Conservation (phyloP, 2,329 filamentous ascomycete species). For the Monilinia aucupariae region DNA sequence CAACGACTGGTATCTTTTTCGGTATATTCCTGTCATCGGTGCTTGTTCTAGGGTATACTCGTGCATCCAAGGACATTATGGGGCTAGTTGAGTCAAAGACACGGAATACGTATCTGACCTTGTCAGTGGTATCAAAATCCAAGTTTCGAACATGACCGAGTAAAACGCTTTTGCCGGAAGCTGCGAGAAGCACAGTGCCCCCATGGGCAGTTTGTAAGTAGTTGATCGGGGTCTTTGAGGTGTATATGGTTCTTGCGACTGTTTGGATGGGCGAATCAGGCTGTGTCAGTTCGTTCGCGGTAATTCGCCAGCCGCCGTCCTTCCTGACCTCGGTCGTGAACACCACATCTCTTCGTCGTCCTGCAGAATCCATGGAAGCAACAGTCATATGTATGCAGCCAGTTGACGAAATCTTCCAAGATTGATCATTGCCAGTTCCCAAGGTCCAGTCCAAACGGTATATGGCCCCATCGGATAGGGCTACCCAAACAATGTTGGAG, state of each 20-base stretch:
- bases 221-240: constrained; percentile 38
- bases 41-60: constrained; percentile 36
- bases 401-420: constrained; percentile 38
- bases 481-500: constrained; percentile 53
- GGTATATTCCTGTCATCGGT: constrained; percentile 30
- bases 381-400: constrained; percentile 36
- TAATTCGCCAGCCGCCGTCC: constrained; percentile 34
- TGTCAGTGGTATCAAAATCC: constrained; percentile 36
- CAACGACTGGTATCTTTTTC: constrained; percentile 44
- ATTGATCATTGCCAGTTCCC: constrained; percentile 40
- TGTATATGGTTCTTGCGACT: constrained; percentile 39
- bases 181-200: constrained; percentile 54
- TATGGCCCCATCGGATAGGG: constrained; percentile 51
- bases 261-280: constrained; percentile 30
- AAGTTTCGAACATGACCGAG: constrained; percentile 48
- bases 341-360: constrained; percentile 34
- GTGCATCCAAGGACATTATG: constrained; percentile 62
- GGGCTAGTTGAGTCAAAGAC: constrained; percentile 56
- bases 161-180: constrained; percentile 50
- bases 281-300: constrained; percentile 35
- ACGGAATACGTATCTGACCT: constrained; percentile 51
- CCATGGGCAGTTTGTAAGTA: constrained; percentile 48
- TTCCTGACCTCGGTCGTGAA: constrained; percentile 35
- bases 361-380: constrained; percentile 34
- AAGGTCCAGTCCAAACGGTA: constrained; percentile 56